Conservation (phyloP, 2,329 filamentous ascomycete genomes). For the Fusarium incarnatum region DNA sequence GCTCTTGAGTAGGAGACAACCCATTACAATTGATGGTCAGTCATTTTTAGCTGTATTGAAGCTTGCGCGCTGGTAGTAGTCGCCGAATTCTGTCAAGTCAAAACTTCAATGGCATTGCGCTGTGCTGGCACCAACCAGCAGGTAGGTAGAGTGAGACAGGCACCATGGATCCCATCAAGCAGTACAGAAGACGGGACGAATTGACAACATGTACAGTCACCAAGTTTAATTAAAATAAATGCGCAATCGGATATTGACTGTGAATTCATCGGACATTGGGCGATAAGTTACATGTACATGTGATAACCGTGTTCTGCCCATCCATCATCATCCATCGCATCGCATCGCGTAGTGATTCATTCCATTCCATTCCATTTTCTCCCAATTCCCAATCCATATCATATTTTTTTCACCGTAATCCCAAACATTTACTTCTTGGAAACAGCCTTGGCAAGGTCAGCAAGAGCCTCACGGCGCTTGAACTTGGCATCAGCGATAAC, state of each 20-base stretch:
- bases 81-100: too few relatives aligned
- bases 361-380: slow-evolving; percentile 3
- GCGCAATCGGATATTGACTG: background rate
- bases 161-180: background rate
- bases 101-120: background rate
- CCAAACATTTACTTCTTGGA: slow-evolving; percentile 40
- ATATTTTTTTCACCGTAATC: background rate
- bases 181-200: background rate
- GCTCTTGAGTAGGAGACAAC: background rate
- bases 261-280: background rate
- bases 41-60: too few relatives aligned
- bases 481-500: slow-evolving; percentile 81
- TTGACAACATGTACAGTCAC: too few relatives aligned
- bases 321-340: slow-evolving; percentile 20
- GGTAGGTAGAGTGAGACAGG: background rate
- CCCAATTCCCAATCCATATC: background rate
- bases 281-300: slow-evolving; percentile 6
- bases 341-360: background rate
- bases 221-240: background rate
- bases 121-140: background rate
- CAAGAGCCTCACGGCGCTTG: slow-evolving; percentile 78
- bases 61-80: too few relatives aligned
- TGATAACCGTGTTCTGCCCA: slow-evolving; percentile 2
- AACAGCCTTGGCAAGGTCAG: slow-evolving; percentile 69
- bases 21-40: background rate